These are phyloP conservation scores for Prunus fruticosa DNA, from an alignment of 306 rosid genomes.

Conservation along the genomic window DNA sequence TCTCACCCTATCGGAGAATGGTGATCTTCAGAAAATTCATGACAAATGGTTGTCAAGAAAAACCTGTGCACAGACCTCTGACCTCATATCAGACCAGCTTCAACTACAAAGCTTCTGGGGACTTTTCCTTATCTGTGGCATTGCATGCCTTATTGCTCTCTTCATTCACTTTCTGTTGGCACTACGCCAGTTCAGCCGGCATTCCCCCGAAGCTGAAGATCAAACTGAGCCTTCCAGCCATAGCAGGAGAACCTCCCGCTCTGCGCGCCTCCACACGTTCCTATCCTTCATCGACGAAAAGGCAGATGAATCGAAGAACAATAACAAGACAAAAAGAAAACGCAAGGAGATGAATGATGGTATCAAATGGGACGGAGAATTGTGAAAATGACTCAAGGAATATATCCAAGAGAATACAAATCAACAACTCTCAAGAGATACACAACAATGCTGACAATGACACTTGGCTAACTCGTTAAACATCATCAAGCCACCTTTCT, in stretches of 20 bases:
- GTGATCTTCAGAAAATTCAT: conserved; percentile 37
- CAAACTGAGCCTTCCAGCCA: conserved; percentile 4
- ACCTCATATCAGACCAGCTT: conserved; percentile 27
- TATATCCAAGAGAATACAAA: conserved; percentile 24
- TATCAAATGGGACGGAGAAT: conserved; percentile 1
- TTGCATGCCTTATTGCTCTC: conserved; percentile 26
- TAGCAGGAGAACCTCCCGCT: neutral
- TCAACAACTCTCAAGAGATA: too few species aligned
- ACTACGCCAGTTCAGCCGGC: conserved; percentile 26
- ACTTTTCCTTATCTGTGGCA: conserved; percentile 33
- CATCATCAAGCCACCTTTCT: too few species aligned
- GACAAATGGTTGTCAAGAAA: conserved; percentile 41
- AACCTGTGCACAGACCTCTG: conserved; percentile 15
- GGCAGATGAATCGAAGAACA: conserved; percentile 11
- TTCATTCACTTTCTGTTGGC: conserved; percentile 16
- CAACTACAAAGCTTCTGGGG: conserved; percentile 43
- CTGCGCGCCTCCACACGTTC: conserved; percentile 18
- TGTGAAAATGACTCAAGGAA: conserved; percentile 12
- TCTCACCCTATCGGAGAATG: conserved; percentile 44
- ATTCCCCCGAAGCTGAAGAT: conserved; percentile 10
- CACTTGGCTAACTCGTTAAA: conserved; percentile 1
- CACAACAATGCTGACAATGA: neutral
- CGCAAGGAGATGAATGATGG: conserved; percentile 6
- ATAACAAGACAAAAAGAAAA: conserved; percentile 36
- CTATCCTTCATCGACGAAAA: conserved; percentile 29